These are phyloP conservation scores for Termitomyces sp. DNA, from an alignment of 768 basidiomycete genomes.

Conservation along the genomic window DNA sequence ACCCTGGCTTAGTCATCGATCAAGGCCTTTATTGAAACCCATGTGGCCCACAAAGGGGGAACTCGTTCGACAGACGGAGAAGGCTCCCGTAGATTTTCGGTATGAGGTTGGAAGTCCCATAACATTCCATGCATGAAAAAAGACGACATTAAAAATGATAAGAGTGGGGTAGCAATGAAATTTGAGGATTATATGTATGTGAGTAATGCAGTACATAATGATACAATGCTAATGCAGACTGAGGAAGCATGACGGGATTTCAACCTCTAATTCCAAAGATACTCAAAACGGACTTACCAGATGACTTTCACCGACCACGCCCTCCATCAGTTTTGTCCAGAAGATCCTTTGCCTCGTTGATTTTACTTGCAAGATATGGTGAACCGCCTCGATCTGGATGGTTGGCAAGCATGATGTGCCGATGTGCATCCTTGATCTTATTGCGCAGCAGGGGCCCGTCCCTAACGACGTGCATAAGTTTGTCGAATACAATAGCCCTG, in stretches of 20 bases:
- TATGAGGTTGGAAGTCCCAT: background rate
- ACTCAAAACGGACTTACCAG: conserved; percentile 1
- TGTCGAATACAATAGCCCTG: conserved; percentile 2
- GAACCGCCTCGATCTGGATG: conserved; percentile 98
- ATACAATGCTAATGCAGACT: conserved; percentile 11
- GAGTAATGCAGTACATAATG: conserved; percentile 10
- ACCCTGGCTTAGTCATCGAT: conserved; percentile 26
- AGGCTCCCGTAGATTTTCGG: background rate
- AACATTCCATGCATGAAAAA: background rate
- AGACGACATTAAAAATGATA: background rate
- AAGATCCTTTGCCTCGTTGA: conserved; percentile 96
- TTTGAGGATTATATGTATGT: conserved; percentile 7
- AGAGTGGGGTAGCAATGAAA: conserved; percentile 6
- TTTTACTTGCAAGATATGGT: conserved; percentile 98
- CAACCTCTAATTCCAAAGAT: background rate
- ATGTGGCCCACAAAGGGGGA: background rate
- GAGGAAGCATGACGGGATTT: background rate
- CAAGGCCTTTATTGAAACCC: background rate
- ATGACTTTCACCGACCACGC: conserved; percentile 22
- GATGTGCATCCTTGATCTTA: conserved; percentile 90
- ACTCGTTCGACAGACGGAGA: background rate
- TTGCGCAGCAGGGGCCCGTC: conserved; percentile 74
- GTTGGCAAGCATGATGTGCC: conserved; percentile 96
- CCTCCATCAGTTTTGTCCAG: conserved; percentile 73
- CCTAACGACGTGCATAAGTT: conserved; percentile 33